Base-by-base conservation (phyloP, 768 basidiomycete species). In the Hygrocybe coccinea region DNA sequence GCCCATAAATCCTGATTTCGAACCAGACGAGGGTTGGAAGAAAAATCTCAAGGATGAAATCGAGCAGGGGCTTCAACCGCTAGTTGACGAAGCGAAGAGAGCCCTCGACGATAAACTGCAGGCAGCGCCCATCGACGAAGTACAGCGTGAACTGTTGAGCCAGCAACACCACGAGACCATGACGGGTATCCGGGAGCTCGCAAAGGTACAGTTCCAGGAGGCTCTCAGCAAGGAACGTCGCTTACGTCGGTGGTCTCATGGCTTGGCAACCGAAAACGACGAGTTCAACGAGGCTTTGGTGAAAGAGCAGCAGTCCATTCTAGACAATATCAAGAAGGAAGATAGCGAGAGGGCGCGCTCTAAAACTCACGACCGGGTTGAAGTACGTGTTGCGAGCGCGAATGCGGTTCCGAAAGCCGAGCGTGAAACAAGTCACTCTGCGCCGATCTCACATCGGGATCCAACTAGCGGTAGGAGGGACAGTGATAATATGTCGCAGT, bases 41-140 rank as follows among this genome's bases (percentile, higher is more conserved):
- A 64, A 61, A 34, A 55, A 61, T 1, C 69, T 81, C 61, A 71
- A 64, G 62, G 62, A 57, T 33, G 72, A 75, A 62, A 86, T 89
- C 62, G 79, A 82, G 60, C 71, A 74, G 2, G 71, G 70, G 7
- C 63, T 76, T 19, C 53, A 66, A 48, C 54, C 63, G 29, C 75
- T 79, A 72, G 65, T 86, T 57, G 77, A 83, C 53, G 86, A 86
- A 56, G 81, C 87, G 17, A 83, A 83, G 69, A 76, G 81, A 55
- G 81, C 79, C 56, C 68, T 81, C 36, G 75, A 81, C 35, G 67
- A 71, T 14, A 77, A 82, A 64, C 71, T 89, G 12, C 73, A 74
- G 63, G 62, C 66, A 54, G 58, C 79, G 64, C 61, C 72, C 15
- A 61, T 68, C 44, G 70, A 64, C 12, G 50, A 50, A 21, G 61